Evolutionary conservation across 768 basidiomycete genomes (phyloP).

Genomic region (Naematelia encephala): DNA sequence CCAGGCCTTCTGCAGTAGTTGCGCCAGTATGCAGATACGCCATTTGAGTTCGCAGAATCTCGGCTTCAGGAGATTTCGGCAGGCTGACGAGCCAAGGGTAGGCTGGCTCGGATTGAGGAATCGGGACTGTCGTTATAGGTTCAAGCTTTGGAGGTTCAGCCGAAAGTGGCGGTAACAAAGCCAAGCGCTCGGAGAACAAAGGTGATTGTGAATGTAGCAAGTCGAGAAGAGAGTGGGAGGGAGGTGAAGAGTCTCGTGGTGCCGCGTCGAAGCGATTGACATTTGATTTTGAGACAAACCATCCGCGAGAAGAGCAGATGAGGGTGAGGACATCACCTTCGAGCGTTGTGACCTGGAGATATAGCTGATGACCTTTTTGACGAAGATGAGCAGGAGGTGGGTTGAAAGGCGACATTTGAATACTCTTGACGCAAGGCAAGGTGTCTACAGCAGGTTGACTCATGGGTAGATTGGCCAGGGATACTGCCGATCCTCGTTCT

Average conservation of each 20-base stretch:
- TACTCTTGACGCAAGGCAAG: constrained; percentile 42
- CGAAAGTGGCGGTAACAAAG: constrained; percentile 34
- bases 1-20: constrained; percentile 50
- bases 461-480: constrained; percentile 31
- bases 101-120: constrained; percentile 52
- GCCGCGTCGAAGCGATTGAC: constrained; percentile 52
- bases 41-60: constrained; percentile 52
- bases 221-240: constrained; percentile 52
- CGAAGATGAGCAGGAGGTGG: constrained; percentile 53
- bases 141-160: constrained; percentile 29
- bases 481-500: constrained; percentile 17
- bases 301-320: constrained; percentile 52
- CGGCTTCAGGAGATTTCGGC: constrained; percentile 43
- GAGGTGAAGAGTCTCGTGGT: constrained; percentile 33
- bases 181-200: constrained; percentile 45
- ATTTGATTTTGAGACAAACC: constrained; percentile 52
- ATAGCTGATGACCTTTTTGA: constrained; percentile 53
- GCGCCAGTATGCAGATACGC: constrained; percentile 54
- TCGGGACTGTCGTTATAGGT: constrained; percentile 51
- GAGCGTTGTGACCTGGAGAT: constrained; percentile 52
- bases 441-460: constrained; percentile 33
- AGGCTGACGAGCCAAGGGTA: constrained; percentile 51
- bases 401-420: constrained; percentile 54
- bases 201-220: constrained; percentile 53
- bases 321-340: constrained; percentile 53